Evolutionary conservation across 768 basidiomycete species (phyloP), one percentile per base, ranked within the genome.

Genomic region (Termitomyces sp.): DNA sequence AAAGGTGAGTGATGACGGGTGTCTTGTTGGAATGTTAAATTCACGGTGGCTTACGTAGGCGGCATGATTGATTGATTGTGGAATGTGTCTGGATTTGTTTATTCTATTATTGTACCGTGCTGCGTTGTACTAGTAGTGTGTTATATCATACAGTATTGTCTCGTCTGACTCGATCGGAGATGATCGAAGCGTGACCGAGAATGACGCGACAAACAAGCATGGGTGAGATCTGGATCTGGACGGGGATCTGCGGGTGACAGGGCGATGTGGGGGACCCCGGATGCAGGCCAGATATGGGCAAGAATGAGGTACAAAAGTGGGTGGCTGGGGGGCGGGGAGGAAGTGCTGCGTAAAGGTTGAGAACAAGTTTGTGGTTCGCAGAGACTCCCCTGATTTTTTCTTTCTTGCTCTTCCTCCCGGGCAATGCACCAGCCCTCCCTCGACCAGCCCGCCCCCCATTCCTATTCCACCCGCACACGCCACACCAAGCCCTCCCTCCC

Each of bases 381-480:
- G 53, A 54, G 53, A 54, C 53, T 54, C 28, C 61, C 63, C 60
- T 65, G 65, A 65, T 67, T 66, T 67, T 43, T 68, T 64, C 60
- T 68, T 66, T 66, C 67, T 67, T 64, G 63, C 68, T 69, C 66
- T 59, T 64, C 64, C 56, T 49, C 43, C 16, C 33, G 40, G 50
- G 23, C 59, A 32, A 65, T 67, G 63, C 50, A 60, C 59, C 44
- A 33, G 28, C 50, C 50, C 43, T 57, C 43, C 38, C 23, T 32
- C 57, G 62, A 53, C 55, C 58, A 58, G 38, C 18, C 41, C 56
- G 9, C 59, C 57, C 59, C 69, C 18, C 77, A 77, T 70, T 69
- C 72, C 61, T 83, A 86, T 76, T 79, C 78, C 62, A 85, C 83
- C 18, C 74, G 83, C 52, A 82, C 79, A 38, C 79, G 81, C 60